Conservation (phyloP, 1,139 yeast species). For the Ogataea hybrid region DNA sequence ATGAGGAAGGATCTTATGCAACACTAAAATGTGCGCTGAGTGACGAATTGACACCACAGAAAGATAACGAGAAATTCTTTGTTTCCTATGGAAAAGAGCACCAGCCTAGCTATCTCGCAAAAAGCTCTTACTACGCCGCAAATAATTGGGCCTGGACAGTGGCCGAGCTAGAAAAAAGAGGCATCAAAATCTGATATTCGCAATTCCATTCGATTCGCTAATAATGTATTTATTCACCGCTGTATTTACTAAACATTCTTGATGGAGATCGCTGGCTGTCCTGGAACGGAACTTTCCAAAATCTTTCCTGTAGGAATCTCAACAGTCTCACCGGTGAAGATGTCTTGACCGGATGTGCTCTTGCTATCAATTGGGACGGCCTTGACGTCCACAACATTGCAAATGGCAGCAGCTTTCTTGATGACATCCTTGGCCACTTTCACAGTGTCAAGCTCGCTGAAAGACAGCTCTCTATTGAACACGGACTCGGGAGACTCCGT, state of each 20-base stretch:
- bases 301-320: slow-evolving; percentile 67
- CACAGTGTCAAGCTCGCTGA: slow-evolving; percentile 71
- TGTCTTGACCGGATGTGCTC: slow-evolving; percentile 56
- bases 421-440: slow-evolving; percentile 50
- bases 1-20: slow-evolving; percentile 70
- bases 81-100: slow-evolving; percentile 58
- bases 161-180: slow-evolving; percentile 54
- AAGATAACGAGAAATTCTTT: slow-evolving; percentile 69
- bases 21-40: slow-evolving; percentile 65
- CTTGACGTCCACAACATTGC: slow-evolving; percentile 56
- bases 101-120: slow-evolving; percentile 57
- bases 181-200: slow-evolving; percentile 33
- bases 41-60: slow-evolving; percentile 44
- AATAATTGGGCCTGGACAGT: slow-evolving; percentile 86
- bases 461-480: slow-evolving; percentile 82
- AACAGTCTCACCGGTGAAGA: slow-evolving; percentile 68
- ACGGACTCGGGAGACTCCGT: slow-evolving; percentile 71
- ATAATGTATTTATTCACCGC: slow-evolving; percentile 2
- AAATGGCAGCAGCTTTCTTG: slow-evolving; percentile 63
- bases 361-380: slow-evolving; percentile 60
- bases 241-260: slow-evolving; percentile 43
- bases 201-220: slow-evolving; percentile 2
- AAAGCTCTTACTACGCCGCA: slow-evolving; percentile 60
- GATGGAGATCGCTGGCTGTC: slow-evolving; percentile 83
- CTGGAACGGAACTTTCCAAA: slow-evolving; percentile 85